Evolutionary conservation across 768 basidiomycete species (phyloP), one percentile per base, ranked within the genome.

Genomic region (Tephrocybe sp.): DNA sequence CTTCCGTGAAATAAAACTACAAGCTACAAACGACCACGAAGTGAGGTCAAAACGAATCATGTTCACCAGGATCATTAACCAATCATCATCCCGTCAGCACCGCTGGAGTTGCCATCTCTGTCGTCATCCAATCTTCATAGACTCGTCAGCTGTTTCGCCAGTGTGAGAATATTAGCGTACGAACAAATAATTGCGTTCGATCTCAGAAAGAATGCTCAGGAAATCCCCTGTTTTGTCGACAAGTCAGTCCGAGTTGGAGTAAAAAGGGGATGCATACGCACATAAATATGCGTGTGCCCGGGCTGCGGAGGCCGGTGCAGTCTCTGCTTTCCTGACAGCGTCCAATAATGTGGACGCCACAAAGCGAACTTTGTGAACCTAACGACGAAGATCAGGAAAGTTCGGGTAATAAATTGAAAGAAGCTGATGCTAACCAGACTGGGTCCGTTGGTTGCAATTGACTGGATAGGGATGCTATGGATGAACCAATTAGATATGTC

Each of bases 361-460:
- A 65, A 93, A 95, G 51, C 93, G 85, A 55, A 95, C 92, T 77
- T 95, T 95, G 65, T 90, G 86, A 14, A 95, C 90, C 85, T 88
- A 55, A 37, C 23, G 53, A 48, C n/a, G 50, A 48, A 41, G 6
- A 36, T 57, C 28, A 70, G 56, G 25, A 63, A 57, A 17, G 44
- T n/a, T 39, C 51, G 26, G 37, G 7, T 26, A 46, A 24, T 21
- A 11, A 10, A n/a, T n/a, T n/a, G n/a, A n/a, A n/a, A n/a, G n/a
- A n/a, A n/a, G n/a, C 18, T 15, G 18, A 20, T 12, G 51, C 68
- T 59, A 34, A 73, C 88, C 73, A 91, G 70, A 49, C 88, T 90
- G 4, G 89, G 89, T 3, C 90, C 90, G 62, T 90, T 93, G 43
- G 86, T 89, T 28, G 92, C 93, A 60, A 95, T 93, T 26, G 90